A percentile compares a stretch with the other conserved stretches of the same genome.
phyloP scores from a whole-genome alignment of 495 filamentous ascomycete species.

The Hyaloscypha bicolor region DNA sequence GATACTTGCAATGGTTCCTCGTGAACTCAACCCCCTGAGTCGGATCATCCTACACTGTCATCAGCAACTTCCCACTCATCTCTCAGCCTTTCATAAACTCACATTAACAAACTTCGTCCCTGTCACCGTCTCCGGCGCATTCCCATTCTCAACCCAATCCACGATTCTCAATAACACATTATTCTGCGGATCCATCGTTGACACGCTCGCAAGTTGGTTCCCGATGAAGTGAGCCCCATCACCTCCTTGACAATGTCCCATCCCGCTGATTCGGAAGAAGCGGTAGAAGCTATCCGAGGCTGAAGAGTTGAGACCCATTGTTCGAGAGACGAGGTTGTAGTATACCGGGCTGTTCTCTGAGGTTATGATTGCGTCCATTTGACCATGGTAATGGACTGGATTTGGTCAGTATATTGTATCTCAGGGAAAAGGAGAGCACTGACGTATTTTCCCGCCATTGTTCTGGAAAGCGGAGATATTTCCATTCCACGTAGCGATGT shows the following conservation, averaged over 20 bases:
- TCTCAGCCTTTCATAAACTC: slow-evolving; percentile 33
- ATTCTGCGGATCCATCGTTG: slow-evolving; percentile 33
- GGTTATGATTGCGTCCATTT: slow-evolving; percentile 50
- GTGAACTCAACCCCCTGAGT: slow-evolving; percentile 35
- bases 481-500: slow-evolving; percentile 47
- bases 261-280: slow-evolving; percentile 45
- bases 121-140: slow-evolving; percentile 40
- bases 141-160: slow-evolving; percentile 54
- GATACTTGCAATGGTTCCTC: slow-evolving; percentile 43
- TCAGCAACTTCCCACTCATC: background rate
- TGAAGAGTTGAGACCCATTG: slow-evolving; percentile 35
- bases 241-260: slow-evolving; percentile 35
- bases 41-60: slow-evolving; percentile 24
- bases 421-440: background rate
- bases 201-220: slow-evolving; percentile 35
- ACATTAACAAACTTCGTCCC: slow-evolving; percentile 46
- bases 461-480: slow-evolving; percentile 49
- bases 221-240: slow-evolving; percentile 38
- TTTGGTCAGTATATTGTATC: background rate
- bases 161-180: slow-evolving; percentile 52
- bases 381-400: slow-evolving; percentile 53
- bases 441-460: slow-evolving; percentile 53
- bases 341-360: slow-evolving; percentile 43
- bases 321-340: slow-evolving; percentile 45
- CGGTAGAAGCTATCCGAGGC: slow-evolving; percentile 40